Evolutionary conservation across 108 stramenopile species (phyloP).

Genomic region (Mayamaea pseudoterrestris): DNA sequence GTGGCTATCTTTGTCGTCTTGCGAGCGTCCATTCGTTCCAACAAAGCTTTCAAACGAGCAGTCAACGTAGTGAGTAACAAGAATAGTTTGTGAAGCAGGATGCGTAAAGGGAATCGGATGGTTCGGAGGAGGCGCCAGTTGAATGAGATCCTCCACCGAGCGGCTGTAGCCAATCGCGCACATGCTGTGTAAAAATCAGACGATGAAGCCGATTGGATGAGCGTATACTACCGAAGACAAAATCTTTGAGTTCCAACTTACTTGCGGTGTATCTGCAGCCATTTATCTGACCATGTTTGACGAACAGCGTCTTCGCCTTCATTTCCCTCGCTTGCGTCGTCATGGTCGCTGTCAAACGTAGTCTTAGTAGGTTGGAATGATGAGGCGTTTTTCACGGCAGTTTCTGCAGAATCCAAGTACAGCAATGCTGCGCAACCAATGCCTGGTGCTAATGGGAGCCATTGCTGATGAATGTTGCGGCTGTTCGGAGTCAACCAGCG

Average conservation of each 20-base stretch:
- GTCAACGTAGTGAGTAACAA: conserved; percentile 23
- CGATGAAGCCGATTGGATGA: neutral
- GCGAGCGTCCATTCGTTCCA: neutral
- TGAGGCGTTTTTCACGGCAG: neutral
- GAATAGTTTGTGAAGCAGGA: conserved; percentile 19
- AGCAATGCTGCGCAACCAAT: conserved; percentile 31
- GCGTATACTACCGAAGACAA: no score
- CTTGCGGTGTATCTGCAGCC: neutral
- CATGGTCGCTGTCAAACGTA: conserved; percentile 8
- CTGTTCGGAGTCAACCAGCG: conserved; percentile 41
- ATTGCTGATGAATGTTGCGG: conserved; percentile 35
- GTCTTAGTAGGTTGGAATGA: neutral
- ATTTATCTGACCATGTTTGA: neutral
- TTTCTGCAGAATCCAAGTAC: conserved; percentile 12
- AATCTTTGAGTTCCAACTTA: neutral
- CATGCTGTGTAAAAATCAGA: neutral
- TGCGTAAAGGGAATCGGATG: conserved; percentile 5
- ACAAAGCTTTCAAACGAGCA: neutral
- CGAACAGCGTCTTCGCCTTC: conserved; percentile 9
- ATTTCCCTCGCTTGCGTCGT: conserved; percentile 1
- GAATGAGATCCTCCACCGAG: neutral
- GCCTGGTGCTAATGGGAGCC: conserved; percentile 38
- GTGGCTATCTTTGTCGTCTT: neutral
- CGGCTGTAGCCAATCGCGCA: neutral
- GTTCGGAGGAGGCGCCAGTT: neutral